phyloP scores from a whole-genome alignment of 75 land plant species.

The Sequoia sempervirens region DNA sequence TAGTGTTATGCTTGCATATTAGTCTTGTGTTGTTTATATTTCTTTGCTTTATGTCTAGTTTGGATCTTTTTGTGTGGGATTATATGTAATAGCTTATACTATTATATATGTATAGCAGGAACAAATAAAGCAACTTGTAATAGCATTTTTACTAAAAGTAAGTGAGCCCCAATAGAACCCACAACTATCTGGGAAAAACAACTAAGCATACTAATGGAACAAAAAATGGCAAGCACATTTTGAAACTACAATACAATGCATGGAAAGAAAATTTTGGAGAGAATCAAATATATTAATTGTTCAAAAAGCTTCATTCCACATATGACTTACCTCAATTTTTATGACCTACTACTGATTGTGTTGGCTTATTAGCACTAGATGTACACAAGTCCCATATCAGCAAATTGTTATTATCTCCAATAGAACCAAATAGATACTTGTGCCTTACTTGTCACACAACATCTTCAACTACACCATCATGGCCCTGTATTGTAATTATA shows the following conservation, averaged over 20 bases:
- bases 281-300: not conserved
- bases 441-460: constrained; percentile 91
- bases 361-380: constrained; percentile 49
- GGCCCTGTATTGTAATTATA: constrained; percentile 38
- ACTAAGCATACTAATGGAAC: not conserved
- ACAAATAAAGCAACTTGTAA: too few species aligned
- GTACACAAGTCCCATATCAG: constrained; percentile 79
- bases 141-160: too few species aligned
- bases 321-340: constrained; percentile 65
- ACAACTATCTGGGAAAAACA: not conserved
- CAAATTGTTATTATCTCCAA: constrained; percentile 81
- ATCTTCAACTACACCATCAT: constrained; percentile 94
- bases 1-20: too few species aligned
- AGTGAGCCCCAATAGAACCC: too few species aligned
- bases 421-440: constrained; percentile 85
- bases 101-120: too few species aligned
- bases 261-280: not conserved
- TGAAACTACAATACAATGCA: not conserved
- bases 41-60: too few species aligned
- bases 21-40: too few species aligned
- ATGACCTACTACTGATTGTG: constrained; percentile 76
- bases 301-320: not conserved
- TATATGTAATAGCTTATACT: too few species aligned
- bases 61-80: too few species aligned
- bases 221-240: not conserved